phyloP scores from a whole-genome alignment of 2,329 filamentous ascomycete genomes.

The Fusarium sarcochroum region DNA sequence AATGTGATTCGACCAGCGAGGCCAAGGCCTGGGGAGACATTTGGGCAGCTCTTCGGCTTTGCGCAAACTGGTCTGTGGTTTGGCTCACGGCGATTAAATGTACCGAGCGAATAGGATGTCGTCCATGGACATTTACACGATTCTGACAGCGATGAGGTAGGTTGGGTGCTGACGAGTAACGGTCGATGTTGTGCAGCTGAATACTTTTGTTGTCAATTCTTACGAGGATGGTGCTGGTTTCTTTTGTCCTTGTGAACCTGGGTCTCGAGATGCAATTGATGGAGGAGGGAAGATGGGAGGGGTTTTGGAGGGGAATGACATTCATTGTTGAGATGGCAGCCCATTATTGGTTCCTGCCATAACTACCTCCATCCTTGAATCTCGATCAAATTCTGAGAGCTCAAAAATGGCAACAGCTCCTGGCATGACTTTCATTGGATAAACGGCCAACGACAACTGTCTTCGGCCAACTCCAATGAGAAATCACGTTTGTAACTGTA shows the following conservation, averaged over 20 bases:
- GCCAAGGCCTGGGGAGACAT: slow-evolving; percentile 30
- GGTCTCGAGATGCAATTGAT: slow-evolving; percentile 6
- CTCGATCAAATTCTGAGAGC: slow-evolving; percentile 14
- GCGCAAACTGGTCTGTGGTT: slow-evolving; percentile 28
- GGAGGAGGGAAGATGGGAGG: slow-evolving; percentile 14
- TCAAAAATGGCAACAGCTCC: slow-evolving; percentile 13
- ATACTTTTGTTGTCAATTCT: slow-evolving; percentile 13
- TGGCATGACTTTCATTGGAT: slow-evolving; percentile 11
- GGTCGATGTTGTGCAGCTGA: slow-evolving; percentile 20
- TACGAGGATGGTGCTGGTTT: slow-evolving; percentile 33
- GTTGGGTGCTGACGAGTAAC: slow-evolving; percentile 43
- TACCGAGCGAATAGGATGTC: slow-evolving; percentile 47
- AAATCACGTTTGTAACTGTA: neutral
- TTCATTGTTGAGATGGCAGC: slow-evolving; percentile 16
- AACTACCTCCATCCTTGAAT: slow-evolving; percentile 30
- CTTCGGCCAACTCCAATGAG: slow-evolving; percentile 15
- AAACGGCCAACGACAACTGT: slow-evolving; percentile 11
- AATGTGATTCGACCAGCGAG: slow-evolving; percentile 48
- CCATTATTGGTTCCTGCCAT: slow-evolving; percentile 26
- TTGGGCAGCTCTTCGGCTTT: slow-evolving; percentile 35
- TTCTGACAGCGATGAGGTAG: slow-evolving; percentile 36
- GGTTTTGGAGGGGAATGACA: slow-evolving; percentile 1
- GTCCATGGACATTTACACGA: slow-evolving; percentile 27
- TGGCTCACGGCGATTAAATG: slow-evolving; percentile 40
- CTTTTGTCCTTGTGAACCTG: slow-evolving; percentile 12